phyloP scores from a whole-genome alignment of 192 early-diverging fungal species.

The Coemansia asiatica region DNA sequence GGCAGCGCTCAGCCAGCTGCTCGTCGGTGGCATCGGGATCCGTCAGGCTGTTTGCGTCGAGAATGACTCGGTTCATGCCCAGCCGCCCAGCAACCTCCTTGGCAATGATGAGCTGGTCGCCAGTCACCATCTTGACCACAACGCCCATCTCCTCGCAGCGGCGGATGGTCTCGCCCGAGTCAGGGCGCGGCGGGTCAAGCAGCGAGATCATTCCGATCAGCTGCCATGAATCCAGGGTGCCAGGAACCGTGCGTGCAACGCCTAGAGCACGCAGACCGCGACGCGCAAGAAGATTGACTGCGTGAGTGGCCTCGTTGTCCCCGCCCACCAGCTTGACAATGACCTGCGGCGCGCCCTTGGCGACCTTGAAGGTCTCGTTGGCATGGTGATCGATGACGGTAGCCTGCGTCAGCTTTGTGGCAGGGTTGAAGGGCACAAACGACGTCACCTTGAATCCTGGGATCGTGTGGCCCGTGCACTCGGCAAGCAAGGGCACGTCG shows the following conservation, averaged over 20 bases:
- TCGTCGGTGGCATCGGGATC: conserved; percentile 77
- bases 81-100: conserved; percentile 89
- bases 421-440: conserved; percentile 93
- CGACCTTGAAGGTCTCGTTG: conserved; percentile 76
- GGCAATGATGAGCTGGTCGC: conserved; percentile 93
- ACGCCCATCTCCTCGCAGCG: conserved; percentile 86
- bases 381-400: conserved; percentile 75
- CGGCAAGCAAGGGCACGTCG: conserved; percentile 67
- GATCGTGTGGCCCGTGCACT: conserved; percentile 67
- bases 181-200: conserved; percentile 85
- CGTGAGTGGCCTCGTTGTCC: conserved; percentile 77
- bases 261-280: conserved; percentile 93
- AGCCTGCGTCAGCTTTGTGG: conserved; percentile 88
- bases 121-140: conserved; percentile 95
- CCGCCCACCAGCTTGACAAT: conserved; percentile 81
- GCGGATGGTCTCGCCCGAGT: conserved; percentile 82
- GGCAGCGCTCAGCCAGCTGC: conserved; percentile 78
- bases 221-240: conserved; percentile 66
- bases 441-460: conserved; percentile 90
- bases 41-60: conserved; percentile 83
- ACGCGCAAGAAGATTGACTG: conserved; percentile 80
- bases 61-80: conserved; percentile 88
- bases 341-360: conserved; percentile 95
- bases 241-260: conserved; percentile 77
- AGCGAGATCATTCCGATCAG: conserved; percentile 90